Percentiles rank a stretch among this genome's conserved stretches.
phyloP scores from a whole-genome alignment of 257 asterid species.

The Nicotiana obtusifolia region DNA sequence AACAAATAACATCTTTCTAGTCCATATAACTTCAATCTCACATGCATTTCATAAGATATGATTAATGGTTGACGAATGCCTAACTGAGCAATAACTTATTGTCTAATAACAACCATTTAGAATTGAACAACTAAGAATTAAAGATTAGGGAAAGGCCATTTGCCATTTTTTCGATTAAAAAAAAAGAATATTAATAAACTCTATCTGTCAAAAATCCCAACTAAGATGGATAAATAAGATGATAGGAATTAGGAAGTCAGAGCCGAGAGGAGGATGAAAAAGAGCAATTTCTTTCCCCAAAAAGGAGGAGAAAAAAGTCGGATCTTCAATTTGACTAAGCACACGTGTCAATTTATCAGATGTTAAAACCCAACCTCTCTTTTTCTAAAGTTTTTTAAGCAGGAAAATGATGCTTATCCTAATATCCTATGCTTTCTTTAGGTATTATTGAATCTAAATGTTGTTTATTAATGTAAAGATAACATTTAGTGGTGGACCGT shows the following conservation, averaged over 20 bases:
- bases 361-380: background rate
- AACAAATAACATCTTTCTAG: background rate
- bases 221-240: background rate
- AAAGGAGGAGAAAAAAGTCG: background rate
- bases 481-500: background rate
- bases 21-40: background rate
- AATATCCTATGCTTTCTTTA: too few relatives aligned
- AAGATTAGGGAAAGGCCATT: background rate
- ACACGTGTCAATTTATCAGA: background rate
- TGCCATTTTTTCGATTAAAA: background rate
- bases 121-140: too few relatives aligned
- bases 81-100: background rate
- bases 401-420: background rate
- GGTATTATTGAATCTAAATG: background rate
- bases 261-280: too few relatives aligned
- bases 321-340: background rate
- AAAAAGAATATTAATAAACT: background rate
- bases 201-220: background rate
- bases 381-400: background rate
- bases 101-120: too few relatives aligned
- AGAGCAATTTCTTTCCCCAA: background rate
- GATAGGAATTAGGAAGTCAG: background rate
- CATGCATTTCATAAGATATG: background rate
- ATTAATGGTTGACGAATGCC: background rate
- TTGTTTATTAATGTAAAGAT: too few relatives aligned